Evolutionary conservation across 2,329 filamentous ascomycete genomes (phyloP).

Genomic region (Ophiostoma tasmaniense): DNA sequence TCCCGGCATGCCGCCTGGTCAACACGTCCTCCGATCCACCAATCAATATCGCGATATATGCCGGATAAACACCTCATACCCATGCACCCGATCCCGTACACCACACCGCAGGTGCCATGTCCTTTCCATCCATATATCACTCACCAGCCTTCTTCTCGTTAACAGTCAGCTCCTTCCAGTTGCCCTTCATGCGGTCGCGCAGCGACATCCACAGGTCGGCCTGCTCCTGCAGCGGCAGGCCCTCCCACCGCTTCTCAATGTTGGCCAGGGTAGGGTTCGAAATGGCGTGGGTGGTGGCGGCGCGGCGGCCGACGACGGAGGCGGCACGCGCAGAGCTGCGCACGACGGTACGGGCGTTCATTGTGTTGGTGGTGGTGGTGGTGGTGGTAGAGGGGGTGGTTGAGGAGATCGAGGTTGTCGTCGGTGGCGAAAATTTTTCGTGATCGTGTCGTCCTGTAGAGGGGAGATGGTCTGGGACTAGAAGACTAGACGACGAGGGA

Average conservation of each 20-base stretch:
- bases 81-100: not conserved
- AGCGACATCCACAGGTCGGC: slow-evolving; percentile 98
- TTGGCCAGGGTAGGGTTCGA: slow-evolving; percentile 95
- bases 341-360: slow-evolving; percentile 44
- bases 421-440: slow-evolving; percentile 13
- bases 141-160: slow-evolving; percentile 99
- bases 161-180: slow-evolving; percentile 89
- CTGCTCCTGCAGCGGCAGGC: slow-evolving; percentile 96
- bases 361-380: slow-evolving; percentile 26
- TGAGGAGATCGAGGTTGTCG: not conserved
- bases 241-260: slow-evolving; percentile 99
- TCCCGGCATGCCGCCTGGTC: not conserved
- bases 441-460: slow-evolving; percentile 4
- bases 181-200: slow-evolving; percentile 96
- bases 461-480: slow-evolving; percentile 1
- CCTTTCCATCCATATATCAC: slow-evolving; percentile 34
- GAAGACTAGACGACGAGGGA: not conserved
- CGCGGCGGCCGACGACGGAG: slow-evolving; percentile 36
- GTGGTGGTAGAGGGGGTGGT: not conserved
- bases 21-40: not conserved
- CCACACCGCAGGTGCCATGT: not conserved
- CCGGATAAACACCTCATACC: not conserved
- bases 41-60: not conserved
- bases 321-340: slow-evolving; percentile 27
- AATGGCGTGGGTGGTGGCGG: slow-evolving; percentile 76